phyloP scores from a whole-genome alignment of 371 early-diverging fungal genomes.

The Apophysomyces elegans region DNA sequence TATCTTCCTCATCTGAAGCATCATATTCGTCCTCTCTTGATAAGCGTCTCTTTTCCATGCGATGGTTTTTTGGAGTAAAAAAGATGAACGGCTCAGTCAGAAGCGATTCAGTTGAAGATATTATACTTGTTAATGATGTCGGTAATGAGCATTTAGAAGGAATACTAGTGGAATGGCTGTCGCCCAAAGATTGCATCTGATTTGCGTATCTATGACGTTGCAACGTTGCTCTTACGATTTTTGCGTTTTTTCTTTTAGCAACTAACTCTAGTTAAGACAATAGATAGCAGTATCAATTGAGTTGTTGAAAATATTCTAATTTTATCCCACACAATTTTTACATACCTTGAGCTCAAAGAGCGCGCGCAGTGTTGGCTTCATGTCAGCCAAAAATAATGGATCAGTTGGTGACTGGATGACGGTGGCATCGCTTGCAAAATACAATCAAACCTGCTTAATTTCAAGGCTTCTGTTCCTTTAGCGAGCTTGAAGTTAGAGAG shows the following conservation, averaged over 20 bases:
- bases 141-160: too few relatives aligned
- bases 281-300: background rate
- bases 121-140: too few relatives aligned
- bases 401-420: background rate
- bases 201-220: background rate
- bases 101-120: too few relatives aligned
- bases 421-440: background rate
- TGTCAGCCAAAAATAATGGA: background rate
- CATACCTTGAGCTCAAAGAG: background rate
- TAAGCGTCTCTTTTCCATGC: too few relatives aligned
- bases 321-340: background rate
- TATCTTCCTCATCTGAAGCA: too few relatives aligned
- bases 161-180: background rate
- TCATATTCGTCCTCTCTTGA: too few relatives aligned
- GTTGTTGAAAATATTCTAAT: background rate
- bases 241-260: background rate
- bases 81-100: too few relatives aligned
- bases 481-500: too few relatives aligned
- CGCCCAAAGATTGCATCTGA: background rate
- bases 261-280: background rate
- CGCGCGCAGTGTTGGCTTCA: background rate
- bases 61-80: too few relatives aligned
- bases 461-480: too few relatives aligned
- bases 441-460: too few relatives aligned
- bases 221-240: background rate